Base-by-base conservation (phyloP, 2,329 filamentous ascomycete species). In the Harringtonia aguacate region DNA sequence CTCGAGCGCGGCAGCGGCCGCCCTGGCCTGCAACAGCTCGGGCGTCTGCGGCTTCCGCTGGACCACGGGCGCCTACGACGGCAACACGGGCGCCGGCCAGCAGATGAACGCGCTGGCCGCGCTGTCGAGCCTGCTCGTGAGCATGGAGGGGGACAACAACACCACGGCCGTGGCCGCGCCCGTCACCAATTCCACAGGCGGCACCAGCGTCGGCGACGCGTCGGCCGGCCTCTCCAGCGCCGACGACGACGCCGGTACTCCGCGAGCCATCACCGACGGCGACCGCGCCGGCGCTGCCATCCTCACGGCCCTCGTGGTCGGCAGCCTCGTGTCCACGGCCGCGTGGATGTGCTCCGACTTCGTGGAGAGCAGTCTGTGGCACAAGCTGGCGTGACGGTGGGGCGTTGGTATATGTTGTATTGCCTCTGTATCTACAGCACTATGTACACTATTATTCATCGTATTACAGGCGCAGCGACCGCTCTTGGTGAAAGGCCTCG, bases 11-110 rank as follows among this genome's bases (percentile, higher is more conserved):
- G 48, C 66, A 42, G 79, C 73, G 0, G 82, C 79, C 2, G 73
- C 75, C 2, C 67, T 66, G 24, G 70, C 75, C 46, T 86, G 82
- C 59, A 76, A 43, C 22, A 29, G 69, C 13, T 69, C 74, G 8
- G 70, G 73, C 17, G 65, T 68, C 27, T 86, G 83, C 56, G 78
- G 80, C 20, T 75, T 82, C 50, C 72, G 72, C 53, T 86, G 81
- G 82, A 69, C 43, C 37, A 52, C 59, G 0, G 65, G 68, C 0
- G 52, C 36, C 4, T 60, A 64, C 48, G 56, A 68, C 3, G 66
- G 67, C 27, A 69, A 62, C 46, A 63, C 56, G 9, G 66, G 65
- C 42, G 68, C 73, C 49, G 71, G 73, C 15, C 69, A 76, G 56
- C 62, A 74, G 56, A 70, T 76, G 60, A 70, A 65, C 48, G 70